Conservation (phyloP, 2,329 filamentous ascomycete species). For the Alternaria dauci region DNA sequence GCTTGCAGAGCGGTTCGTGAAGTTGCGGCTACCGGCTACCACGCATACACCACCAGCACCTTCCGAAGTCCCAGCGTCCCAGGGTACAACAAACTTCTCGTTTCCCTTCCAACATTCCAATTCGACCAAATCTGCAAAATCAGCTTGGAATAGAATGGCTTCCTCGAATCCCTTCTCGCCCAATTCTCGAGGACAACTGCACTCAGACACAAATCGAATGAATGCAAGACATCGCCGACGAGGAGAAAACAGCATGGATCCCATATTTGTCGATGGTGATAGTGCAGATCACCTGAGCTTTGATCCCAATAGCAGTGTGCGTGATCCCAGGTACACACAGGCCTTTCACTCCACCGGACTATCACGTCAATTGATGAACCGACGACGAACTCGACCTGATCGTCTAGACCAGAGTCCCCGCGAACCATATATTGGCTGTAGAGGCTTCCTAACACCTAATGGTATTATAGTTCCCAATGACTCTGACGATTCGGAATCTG, state of each 20-base stretch:
- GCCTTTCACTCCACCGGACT: constrained; percentile 5
- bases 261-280: not conserved
- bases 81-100: not conserved
- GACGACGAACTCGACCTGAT: not conserved
- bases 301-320: not conserved
- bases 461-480: not conserved
- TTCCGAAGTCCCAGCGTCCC: not conserved
- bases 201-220: not conserved
- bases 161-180: not conserved
- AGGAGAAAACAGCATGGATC: not conserved
- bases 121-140: not conserved
- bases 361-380: not conserved
- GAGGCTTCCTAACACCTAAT: not conserved
- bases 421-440: not conserved
- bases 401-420: not conserved
- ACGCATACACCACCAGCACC: not conserved
- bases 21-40: not conserved
- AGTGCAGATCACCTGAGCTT: not conserved
- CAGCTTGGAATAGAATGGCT: constrained; percentile 1
- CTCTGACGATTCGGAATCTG: not conserved
- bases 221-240: not conserved
- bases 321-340: constrained; percentile 1
- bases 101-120: not conserved
- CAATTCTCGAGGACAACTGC: not conserved
- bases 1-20: constrained; percentile 6